Conservation (phyloP, 139 green algal genomes). For the Zygnema cylindricum region DNA sequence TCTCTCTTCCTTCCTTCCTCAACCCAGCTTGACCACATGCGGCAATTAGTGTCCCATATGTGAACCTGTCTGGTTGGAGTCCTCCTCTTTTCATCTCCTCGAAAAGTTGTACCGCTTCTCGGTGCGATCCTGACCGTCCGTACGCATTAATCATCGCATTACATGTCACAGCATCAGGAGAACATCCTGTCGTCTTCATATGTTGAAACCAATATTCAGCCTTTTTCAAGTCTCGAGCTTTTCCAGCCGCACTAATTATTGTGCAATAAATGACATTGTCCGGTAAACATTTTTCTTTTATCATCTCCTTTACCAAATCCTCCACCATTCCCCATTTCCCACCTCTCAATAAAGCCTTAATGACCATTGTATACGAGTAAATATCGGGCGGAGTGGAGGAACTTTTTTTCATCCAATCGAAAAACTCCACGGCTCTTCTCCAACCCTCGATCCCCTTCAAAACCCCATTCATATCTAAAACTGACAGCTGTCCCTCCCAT, state of each 20-base stretch:
- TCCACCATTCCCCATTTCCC: neutral
- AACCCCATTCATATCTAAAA: neutral
- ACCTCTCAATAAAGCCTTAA: neutral
- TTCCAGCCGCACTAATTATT: neutral
- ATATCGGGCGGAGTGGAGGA: neutral
- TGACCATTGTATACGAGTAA: neutral
- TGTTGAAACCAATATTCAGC: neutral
- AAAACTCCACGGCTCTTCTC: neutral
- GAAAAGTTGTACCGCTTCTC: neutral
- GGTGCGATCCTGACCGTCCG: neutral
- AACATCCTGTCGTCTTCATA: neutral
- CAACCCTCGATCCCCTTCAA: neutral
- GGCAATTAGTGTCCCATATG: neutral
- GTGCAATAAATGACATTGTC: neutral
- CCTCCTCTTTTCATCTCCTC: slow-evolving; percentile 7
- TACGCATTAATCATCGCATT: slow-evolving; percentile 11
- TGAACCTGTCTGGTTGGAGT: slow-evolving; percentile 3
- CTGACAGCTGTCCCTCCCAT: neutral
- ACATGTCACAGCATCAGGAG: neutral
- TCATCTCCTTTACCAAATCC: neutral
- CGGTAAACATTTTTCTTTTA: neutral
- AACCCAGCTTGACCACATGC: slow-evolving; percentile 4
- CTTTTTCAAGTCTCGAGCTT: neutral
- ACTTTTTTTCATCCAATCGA: neutral
- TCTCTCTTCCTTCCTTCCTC: slow-evolving; percentile 4